Evolutionary conservation across 139 green algal species (phyloP).

Genomic region (Tetraselmis striata): DNA sequence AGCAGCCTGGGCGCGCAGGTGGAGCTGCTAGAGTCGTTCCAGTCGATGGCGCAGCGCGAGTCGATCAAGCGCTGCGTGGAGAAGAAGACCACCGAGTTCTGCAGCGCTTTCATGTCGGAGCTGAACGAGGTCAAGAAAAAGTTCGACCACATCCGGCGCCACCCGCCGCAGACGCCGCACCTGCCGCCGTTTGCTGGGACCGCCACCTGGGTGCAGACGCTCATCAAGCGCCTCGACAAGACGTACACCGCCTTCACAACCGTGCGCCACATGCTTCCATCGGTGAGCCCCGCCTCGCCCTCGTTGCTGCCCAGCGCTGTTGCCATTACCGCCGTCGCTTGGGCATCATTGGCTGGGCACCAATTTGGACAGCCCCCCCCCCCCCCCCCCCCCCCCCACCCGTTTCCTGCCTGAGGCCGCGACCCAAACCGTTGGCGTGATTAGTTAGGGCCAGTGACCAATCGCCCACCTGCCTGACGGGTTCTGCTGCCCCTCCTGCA

Average conservation of each 20-base stretch:
- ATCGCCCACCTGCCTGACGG: no score
- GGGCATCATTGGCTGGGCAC: no score
- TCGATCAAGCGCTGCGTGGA: slow-evolving; percentile 52
- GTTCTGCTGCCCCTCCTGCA: no score
- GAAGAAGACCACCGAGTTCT: slow-evolving; percentile 69
- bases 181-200: slow-evolving; percentile 63
- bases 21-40: slow-evolving; percentile 33
- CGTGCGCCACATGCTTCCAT: slow-evolving; percentile 55
- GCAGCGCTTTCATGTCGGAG: slow-evolving; percentile 58
- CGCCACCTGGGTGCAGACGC: slow-evolving; percentile 39
- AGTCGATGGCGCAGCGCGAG: slow-evolving; percentile 63
- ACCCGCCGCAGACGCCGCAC: slow-evolving; percentile 48
- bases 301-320: neutral
- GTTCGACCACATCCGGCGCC: slow-evolving; percentile 57
- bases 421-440: no score
- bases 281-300: slow-evolving; percentile 6
- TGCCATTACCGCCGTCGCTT: no score
- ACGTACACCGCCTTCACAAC: slow-evolving; percentile 22
- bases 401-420: no score
- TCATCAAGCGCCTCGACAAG: slow-evolving; percentile 21
- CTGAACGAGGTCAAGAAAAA: slow-evolving; percentile 75
- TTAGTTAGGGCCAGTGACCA: no score
- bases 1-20: neutral
- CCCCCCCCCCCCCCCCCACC: no score
- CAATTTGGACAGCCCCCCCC: no score